Percentiles rank a stretch among this genome's conserved stretches.
These are phyloP conservation scores for Favolaschia claudopus DNA, from an alignment of 768 basidiomycete species.

Conservation along the genomic window DNA sequence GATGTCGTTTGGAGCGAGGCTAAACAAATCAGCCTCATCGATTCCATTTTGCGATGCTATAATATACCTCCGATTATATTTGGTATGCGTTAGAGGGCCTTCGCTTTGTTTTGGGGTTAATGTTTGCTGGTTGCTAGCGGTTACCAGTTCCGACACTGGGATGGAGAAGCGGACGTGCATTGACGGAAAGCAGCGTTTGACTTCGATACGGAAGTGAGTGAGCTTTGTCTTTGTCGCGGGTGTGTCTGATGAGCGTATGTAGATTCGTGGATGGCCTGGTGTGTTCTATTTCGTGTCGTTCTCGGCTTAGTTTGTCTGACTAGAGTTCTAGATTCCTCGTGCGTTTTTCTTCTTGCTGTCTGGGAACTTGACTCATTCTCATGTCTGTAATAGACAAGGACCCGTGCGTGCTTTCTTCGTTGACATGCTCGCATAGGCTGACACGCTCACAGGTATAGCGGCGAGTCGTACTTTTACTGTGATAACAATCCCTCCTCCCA, in stretches of 20 bases:
- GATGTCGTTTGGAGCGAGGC: conserved; percentile 83
- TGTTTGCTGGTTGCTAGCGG: conserved; percentile 44
- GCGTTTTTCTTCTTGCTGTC: background rate
- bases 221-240: conserved; percentile 10
- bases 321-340: conserved; percentile 61
- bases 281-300: conserved; percentile 35
- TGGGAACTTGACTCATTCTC: background rate
- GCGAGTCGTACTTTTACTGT: conserved; percentile 28
- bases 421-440: too few relatives aligned
- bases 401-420: conserved; percentile 33
- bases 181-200: conserved; percentile 84
- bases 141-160: conserved; percentile 64
- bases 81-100: conserved; percentile 50
- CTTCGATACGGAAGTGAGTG: conserved; percentile 75
- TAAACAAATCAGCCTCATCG: conserved; percentile 79
- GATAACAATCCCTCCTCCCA: conserved; percentile 26
- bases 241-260: background rate
- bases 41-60: conserved; percentile 80
- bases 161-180: conserved; percentile 73
- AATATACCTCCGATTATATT: conserved; percentile 82
- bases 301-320: conserved; percentile 6
- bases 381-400: conserved; percentile 9
- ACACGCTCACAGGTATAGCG: conserved; percentile 10
- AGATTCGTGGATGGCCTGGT: conserved; percentile 79
- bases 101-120: background rate